Percentiles rank a stretch among this genome's conserved stretches.
phyloP scores from a whole-genome alignment of 805 yeast species.

The Naumovozyma castellii region DNA sequence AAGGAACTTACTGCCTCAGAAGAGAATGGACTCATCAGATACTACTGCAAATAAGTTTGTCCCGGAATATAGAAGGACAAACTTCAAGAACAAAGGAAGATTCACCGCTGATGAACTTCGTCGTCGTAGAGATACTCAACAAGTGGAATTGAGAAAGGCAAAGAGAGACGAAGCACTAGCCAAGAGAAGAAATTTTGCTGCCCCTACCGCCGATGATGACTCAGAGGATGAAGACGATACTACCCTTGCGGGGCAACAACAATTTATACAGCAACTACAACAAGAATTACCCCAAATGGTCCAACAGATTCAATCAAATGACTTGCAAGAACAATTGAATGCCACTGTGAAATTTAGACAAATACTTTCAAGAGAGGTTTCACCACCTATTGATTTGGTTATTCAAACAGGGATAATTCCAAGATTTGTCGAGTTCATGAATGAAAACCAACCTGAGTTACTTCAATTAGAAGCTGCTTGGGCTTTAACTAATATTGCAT shows the following conservation, averaged over 20 bases:
- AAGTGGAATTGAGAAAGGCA: slow-evolving; percentile 91
- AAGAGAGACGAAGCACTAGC: slow-evolving; percentile 91
- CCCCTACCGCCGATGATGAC: slow-evolving; percentile 38
- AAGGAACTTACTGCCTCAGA: no score
- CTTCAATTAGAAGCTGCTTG: slow-evolving; percentile 97
- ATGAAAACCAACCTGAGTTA: slow-evolving; percentile 65
- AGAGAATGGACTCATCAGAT: slow-evolving; percentile 47
- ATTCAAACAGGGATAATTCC: slow-evolving; percentile 92
- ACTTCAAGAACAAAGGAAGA: slow-evolving; percentile 87
- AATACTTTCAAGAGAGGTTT: slow-evolving; percentile 83
- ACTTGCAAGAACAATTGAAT: slow-evolving; percentile 69
- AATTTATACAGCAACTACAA: slow-evolving; percentile 41
- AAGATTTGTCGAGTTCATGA: slow-evolving; percentile 77
- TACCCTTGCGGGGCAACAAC: slow-evolving; percentile 30
- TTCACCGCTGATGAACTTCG: slow-evolving; percentile 93
- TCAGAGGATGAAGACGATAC: slow-evolving; percentile 47
- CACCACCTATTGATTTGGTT: slow-evolving; percentile 92
- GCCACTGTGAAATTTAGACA: slow-evolving; percentile 93
- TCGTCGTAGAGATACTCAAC: slow-evolving; percentile 95
- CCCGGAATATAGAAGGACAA: slow-evolving; percentile 96
- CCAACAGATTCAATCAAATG: slow-evolving; percentile 63
- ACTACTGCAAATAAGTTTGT: slow-evolving; percentile 73
- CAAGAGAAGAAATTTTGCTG: slow-evolving; percentile 76
- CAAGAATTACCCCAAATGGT: slow-evolving; percentile 79
- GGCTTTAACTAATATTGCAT: slow-evolving; percentile 98